Evolutionary conservation across 257 asterid species (phyloP), one percentile per base, ranked within the genome.

Genomic region (Solanum habrochaites): DNA sequence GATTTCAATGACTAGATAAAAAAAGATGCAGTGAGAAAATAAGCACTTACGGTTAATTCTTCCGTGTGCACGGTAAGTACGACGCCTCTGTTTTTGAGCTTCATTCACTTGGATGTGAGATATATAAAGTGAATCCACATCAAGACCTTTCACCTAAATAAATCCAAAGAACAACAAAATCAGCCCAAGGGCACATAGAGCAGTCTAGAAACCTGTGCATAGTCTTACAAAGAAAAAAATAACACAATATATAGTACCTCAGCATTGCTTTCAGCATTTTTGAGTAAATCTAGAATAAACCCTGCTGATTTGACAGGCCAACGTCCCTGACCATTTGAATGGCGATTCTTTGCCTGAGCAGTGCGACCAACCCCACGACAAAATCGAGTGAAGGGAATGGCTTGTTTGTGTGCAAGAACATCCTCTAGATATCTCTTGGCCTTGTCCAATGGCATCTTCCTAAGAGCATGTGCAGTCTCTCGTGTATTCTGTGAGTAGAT

Each of bases 281-380:
- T 94, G 21, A 94, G 94, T 56, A 94, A 91, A 86, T 94, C 97
- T 72, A 94, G 88, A 89, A 94, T 93, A 86, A 92, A 92, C 86
- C 89, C 91, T 11, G 95, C 97, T 67, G 97, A 94, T 86, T 94
- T 94, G 2, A 86, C 97, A n/a, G 97, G 97, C 97, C 97, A 94
- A 6, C 97, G 92, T 0, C 96, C 96, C 89, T 93, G 98, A 18
- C 96, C 96, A 74, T 94, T 94, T 10, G 98, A 93, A 60, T 93
- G 98, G 49, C 98, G 88, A 90, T 89, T 92, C 90, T 94, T 94
- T 1, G 95, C 98, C 82, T 94, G 98, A 45, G 96, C 98, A 74
- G 96, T 93, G 66, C 98, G 87, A 20, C 98, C 98, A 27, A 94
- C 98, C 56, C 97, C 97, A 27, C 96, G 45, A 71, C 97, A 94